Base-by-base conservation (phyloP, 345 rosid species). In the Dovyalis caffra region DNA sequence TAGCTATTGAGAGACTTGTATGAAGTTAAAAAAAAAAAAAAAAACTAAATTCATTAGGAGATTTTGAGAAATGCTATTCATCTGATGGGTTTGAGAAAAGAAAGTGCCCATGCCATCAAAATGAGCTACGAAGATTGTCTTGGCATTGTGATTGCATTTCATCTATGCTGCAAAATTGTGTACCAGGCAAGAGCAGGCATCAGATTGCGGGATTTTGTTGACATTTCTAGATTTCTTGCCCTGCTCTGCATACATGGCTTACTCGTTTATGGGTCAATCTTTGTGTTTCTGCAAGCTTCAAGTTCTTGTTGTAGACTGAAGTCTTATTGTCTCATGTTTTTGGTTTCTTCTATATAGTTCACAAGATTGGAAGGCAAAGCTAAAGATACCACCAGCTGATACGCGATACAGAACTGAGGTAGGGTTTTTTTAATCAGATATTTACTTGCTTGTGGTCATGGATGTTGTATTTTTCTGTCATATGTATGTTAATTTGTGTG, bases 401-500 rank as follows among this genome's bases (percentile, higher is more conserved):
- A 83, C 90, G 0, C 93, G 98, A 53, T 90, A 88, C 84, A 87
- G 18, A 78, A 92, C 98, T 28, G 99, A 92, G 99, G 99, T 95
- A 90, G 31, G 74, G 18, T 37, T 73, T 49, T 76, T 47, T 63
- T 4, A 40, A 58, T 70, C 35, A 31, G 65, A 38, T n/a, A 10
- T 18, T 64, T 37, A 8, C 23, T 49, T 61, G 63, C 56, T 45
- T 58, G 49, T 57, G 4, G 11, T 32, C 32, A 16, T 45, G 43
- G 40, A 12, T 40, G 56, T 4, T 53, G 60, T 53, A 67, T 7
- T 37, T 25, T 35, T 40, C 10, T n/a, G 21, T 56, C 8, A 16
- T 12, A 7, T 0, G 23, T 18, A 14, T 29, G 21, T 64, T 31
- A 31, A 18, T 29, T 14, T 29, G 67, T 64, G 15, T 38, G 45